Evolutionary conservation across 2,329 filamentous ascomycete species (phyloP).

Genomic region (Phialophora macrospora): DNA sequence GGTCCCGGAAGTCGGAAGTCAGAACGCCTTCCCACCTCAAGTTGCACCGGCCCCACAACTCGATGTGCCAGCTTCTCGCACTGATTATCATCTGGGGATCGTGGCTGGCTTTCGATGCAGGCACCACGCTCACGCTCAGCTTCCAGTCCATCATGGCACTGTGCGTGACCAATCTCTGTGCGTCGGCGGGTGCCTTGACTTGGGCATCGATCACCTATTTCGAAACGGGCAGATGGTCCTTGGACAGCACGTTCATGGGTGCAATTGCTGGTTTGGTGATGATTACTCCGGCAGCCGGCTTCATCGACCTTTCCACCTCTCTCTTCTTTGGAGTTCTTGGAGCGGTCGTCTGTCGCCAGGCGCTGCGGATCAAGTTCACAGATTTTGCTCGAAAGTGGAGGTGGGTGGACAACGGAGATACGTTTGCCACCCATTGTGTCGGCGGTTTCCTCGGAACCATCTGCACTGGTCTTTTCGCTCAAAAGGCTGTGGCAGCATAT

Average conservation of each 20-base stretch:
- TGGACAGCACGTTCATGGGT: slow-evolving; percentile 59
- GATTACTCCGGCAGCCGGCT: slow-evolving; percentile 57
- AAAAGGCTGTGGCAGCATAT: slow-evolving; percentile 58
- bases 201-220: slow-evolving; percentile 55
- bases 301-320: slow-evolving; percentile 57
- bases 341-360: slow-evolving; percentile 57
- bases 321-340: slow-evolving; percentile 57
- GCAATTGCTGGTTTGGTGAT: slow-evolving; percentile 60
- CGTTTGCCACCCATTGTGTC: slow-evolving; percentile 61
- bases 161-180: slow-evolving; percentile 57
- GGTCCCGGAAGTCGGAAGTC: slow-evolving; percentile 51
- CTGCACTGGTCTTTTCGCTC: slow-evolving; percentile 57
- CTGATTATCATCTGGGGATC: slow-evolving; percentile 59
- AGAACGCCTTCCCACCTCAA: slow-evolving; percentile 53
- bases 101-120: slow-evolving; percentile 59
- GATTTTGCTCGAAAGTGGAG: slow-evolving; percentile 52
- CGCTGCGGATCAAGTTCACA: slow-evolving; percentile 59
- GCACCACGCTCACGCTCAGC: slow-evolving; percentile 55
- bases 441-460: slow-evolving; percentile 59
- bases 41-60: slow-evolving; percentile 56
- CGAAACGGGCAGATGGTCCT: slow-evolving; percentile 52
- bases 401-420: slow-evolving; percentile 63
- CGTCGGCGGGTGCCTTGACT: slow-evolving; percentile 54
- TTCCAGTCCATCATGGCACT: slow-evolving; percentile 59
- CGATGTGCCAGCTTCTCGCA: slow-evolving; percentile 54